Conservation (phyloP, 805 yeast genomes). For the Schwanniomyces sp. region DNA sequence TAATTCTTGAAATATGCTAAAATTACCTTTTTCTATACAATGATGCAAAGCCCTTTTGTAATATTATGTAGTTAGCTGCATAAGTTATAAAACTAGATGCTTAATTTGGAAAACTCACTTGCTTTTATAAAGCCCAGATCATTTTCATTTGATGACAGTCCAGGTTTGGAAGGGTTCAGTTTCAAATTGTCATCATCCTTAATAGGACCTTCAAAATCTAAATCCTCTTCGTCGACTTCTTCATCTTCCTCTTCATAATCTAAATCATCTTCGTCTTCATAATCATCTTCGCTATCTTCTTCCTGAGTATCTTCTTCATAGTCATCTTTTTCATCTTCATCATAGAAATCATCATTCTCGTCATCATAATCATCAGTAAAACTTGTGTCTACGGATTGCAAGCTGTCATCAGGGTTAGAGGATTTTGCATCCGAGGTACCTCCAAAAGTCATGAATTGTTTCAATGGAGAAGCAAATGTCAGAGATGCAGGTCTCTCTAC, state of each 20-base stretch:
- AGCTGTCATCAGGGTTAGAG: constrained; percentile 5
- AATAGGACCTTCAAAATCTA: not conserved
- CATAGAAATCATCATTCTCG: constrained; percentile 5
- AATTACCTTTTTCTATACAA: not conserved
- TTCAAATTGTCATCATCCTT: not conserved
- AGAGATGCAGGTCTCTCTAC: constrained; percentile 33
- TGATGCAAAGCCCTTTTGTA: not conserved
- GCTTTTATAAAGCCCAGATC: constrained; percentile 1
- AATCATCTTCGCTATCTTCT: constrained; percentile 23
- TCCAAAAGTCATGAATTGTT: constrained; percentile 39
- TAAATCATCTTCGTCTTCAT: constrained; percentile 15
- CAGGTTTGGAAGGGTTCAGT: not conserved
- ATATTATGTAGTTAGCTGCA: too few relatives aligned
- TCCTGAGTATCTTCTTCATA: constrained; percentile 32
- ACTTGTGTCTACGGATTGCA: constrained; percentile 11
- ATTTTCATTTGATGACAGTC: not conserved
- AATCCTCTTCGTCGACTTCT: not conserved
- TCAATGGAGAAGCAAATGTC: constrained; percentile 41
- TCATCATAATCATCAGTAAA: constrained; percentile 17
- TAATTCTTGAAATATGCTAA: too few relatives aligned
- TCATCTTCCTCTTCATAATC: constrained; percentile 15
- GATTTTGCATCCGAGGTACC: constrained; percentile 11
- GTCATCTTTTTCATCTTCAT: constrained; percentile 19
- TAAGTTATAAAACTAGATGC: not conserved
- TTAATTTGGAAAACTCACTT: not conserved